Evolutionary conservation across 2,329 filamentous ascomycete genomes (phyloP).

Genomic region (Penicillium sp.): DNA sequence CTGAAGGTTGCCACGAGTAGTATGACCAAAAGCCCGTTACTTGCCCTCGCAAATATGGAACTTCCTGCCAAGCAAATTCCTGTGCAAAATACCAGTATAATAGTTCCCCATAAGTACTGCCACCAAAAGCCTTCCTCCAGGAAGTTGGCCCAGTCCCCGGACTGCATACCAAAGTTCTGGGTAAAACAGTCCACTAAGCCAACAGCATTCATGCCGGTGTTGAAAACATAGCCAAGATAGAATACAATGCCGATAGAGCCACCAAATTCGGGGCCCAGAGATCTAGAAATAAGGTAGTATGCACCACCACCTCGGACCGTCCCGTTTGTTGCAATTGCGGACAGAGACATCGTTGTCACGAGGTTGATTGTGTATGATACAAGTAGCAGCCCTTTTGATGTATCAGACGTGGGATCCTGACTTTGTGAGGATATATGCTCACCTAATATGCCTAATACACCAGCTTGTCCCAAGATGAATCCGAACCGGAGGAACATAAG

Average conservation of each 20-base stretch:
- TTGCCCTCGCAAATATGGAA: conserved; percentile 74
- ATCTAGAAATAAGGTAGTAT: conserved; percentile 85
- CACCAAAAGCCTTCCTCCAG: conserved; percentile 73
- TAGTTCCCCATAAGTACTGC: conserved; percentile 71
- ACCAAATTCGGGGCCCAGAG: conserved; percentile 82
- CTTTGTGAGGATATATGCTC: conserved; percentile 27
- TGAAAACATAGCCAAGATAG: conserved; percentile 85
- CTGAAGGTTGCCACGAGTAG: conserved; percentile 72
- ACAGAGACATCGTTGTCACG: conserved; percentile 81
- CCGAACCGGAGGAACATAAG: conserved; percentile 91
- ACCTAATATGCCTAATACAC: conserved; percentile 77
- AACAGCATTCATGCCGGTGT: conserved; percentile 82
- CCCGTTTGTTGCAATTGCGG: conserved; percentile 85
- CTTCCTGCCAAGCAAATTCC: conserved; percentile 75
- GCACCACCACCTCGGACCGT: conserved; percentile 84
- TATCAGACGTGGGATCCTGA: conserved; percentile 14
- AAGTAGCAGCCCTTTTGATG: conserved; percentile 64
- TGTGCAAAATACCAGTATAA: conserved; percentile 69
- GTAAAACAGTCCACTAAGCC: conserved; percentile 80
- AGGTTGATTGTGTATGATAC: conserved; percentile 77
- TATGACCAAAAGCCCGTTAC: conserved; percentile 70
- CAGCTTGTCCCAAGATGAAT: conserved; percentile 76
- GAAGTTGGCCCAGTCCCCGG: conserved; percentile 57
- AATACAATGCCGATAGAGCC: conserved; percentile 85
- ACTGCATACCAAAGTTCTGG: conserved; percentile 64